Evolutionary conservation across 2,329 filamentous ascomycete genomes (phyloP).

Genomic region (Aspergillus transmontanensis): DNA sequence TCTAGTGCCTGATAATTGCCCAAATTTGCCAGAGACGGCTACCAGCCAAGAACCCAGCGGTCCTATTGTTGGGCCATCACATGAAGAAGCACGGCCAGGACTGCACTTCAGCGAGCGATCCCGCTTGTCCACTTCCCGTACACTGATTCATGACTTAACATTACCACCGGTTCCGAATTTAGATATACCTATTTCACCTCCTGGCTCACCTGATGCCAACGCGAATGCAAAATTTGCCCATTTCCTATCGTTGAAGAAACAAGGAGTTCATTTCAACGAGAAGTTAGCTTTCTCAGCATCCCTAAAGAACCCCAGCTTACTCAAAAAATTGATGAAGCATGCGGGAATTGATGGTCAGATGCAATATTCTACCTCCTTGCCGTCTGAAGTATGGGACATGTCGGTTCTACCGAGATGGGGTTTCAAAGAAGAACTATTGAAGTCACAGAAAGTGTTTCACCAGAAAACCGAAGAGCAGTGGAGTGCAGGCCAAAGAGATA

Average conservation of each 20-base stretch:
- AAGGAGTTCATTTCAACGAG: constrained; percentile 66
- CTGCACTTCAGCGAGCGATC: constrained; percentile 20
- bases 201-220: constrained; percentile 46
- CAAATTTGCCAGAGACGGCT: background rate
- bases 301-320: constrained; percentile 61
- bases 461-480: constrained; percentile 39
- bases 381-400: constrained; percentile 44
- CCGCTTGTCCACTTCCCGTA: constrained; percentile 52
- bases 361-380: constrained; percentile 57
- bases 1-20: constrained; percentile 9
- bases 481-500: constrained; percentile 34
- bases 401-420: constrained; percentile 44
- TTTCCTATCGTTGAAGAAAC: constrained; percentile 64
- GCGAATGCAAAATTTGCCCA: constrained; percentile 60
- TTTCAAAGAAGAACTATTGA: constrained; percentile 51
- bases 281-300: constrained; percentile 60
- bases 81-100: constrained; percentile 26
- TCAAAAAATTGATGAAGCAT: constrained; percentile 60
- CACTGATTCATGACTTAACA: constrained; percentile 60
- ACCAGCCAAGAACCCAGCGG: constrained; percentile 24
- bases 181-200: constrained; percentile 49
- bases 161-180: constrained; percentile 49
- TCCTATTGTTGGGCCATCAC: constrained; percentile 41
- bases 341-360: constrained; percentile 56
- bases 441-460: constrained; percentile 42